Conservation (phyloP, 2,329 filamentous ascomycete species). For the Trichoderma sp. region DNA sequence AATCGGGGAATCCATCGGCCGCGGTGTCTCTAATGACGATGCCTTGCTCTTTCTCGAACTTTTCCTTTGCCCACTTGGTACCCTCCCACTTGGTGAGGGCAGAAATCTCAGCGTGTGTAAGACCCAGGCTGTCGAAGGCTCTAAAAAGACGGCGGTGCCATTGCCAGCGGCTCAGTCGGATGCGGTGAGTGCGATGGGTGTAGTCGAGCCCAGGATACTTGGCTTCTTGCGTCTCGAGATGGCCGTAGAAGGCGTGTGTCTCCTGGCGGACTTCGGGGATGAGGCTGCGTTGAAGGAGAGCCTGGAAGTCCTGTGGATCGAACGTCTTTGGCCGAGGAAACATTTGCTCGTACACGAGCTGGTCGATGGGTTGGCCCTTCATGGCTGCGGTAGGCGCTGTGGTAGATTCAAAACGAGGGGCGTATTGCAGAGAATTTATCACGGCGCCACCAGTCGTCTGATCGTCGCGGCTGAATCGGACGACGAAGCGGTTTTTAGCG, state of each 20-base stretch:
- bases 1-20: conserved; percentile 63
- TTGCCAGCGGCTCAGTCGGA: conserved; percentile 72
- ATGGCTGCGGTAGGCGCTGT: conserved; percentile 44
- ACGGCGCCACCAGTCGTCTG: background rate
- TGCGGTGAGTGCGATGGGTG: conserved; percentile 67
- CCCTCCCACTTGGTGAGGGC: conserved; percentile 78
- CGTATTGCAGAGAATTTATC: background rate
- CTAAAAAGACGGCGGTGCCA: conserved; percentile 76
- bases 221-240: conserved; percentile 74
- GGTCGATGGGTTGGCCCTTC: conserved; percentile 68
- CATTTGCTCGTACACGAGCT: conserved; percentile 71
- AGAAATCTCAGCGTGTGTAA: conserved; percentile 69
- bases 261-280: conserved; percentile 77
- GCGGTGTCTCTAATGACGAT: conserved; percentile 69
- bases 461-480: background rate
- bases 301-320: conserved; percentile 70
- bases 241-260: conserved; percentile 74
- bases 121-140: conserved; percentile 66
- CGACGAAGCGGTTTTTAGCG: background rate
- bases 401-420: background rate
- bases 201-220: conserved; percentile 83
- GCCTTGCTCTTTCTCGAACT: conserved; percentile 73
- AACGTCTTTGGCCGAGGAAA: conserved; percentile 64
- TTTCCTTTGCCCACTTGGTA: conserved; percentile 77
- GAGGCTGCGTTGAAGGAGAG: conserved; percentile 66